A percentile compares a stretch with the other conserved stretches of the same genome.
These are phyloP conservation scores for Globisporangium middletonii DNA, from an alignment of 352 stramenopile genomes.

Conservation along the genomic window DNA sequence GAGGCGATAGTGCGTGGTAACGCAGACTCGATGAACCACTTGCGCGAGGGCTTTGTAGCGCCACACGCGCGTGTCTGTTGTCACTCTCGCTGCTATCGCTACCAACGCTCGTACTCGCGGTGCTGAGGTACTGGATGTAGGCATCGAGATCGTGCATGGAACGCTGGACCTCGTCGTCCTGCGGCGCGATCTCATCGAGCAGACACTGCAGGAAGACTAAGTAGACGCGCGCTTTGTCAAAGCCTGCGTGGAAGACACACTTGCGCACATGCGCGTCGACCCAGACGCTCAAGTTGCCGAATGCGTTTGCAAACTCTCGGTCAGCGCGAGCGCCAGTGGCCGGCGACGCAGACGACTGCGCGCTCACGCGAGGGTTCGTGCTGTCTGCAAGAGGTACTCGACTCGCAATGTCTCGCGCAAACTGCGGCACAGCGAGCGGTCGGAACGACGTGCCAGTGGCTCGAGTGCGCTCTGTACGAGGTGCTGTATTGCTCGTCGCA, in stretches of 20 bases:
- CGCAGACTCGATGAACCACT: too few relatives aligned
- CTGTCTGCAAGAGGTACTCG: neutral
- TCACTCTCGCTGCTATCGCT: neutral
- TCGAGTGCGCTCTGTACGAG: neutral
- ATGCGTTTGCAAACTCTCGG: slow-evolving; percentile 16
- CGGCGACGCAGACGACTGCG: neutral
- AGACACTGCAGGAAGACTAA: slow-evolving; percentile 18
- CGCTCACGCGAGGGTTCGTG: too few relatives aligned
- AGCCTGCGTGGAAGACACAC: slow-evolving; percentile 20
- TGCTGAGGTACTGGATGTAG: slow-evolving; percentile 24
- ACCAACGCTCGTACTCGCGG: neutral
- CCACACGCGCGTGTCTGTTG: too few relatives aligned
- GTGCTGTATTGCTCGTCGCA: neutral
- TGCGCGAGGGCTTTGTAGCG: too few relatives aligned
- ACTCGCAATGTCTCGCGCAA: slow-evolving; percentile 1
- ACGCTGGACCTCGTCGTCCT: slow-evolving; percentile 2
- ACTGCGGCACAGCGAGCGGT: slow-evolving; percentile 4
- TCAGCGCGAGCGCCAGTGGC: neutral
- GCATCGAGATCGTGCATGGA: slow-evolving; percentile 14
- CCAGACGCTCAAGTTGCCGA: slow-evolving; percentile 36
- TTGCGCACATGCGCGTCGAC: slow-evolving; percentile 20
- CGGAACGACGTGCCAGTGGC: neutral
- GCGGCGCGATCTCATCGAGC: slow-evolving; percentile 21
- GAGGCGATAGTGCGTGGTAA: neutral
- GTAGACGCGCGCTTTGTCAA: slow-evolving; percentile 31